Evolutionary conservation across 208 protist genomes (phyloP).

Genomic region (Leishmania martiniquensis): DNA sequence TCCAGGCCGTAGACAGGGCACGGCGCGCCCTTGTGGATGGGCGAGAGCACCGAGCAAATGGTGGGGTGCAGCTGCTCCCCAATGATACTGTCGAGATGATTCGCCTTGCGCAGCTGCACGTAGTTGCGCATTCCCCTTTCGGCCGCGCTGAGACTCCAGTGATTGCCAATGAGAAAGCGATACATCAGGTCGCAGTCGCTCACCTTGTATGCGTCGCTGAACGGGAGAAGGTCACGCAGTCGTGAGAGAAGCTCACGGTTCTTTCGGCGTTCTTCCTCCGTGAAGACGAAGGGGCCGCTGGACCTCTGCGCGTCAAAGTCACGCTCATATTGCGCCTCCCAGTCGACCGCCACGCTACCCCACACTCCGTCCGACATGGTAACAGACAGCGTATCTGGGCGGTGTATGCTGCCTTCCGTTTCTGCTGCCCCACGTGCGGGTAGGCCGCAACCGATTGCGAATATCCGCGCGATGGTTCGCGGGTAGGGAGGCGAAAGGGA

Average conservation of each 20-base stretch:
- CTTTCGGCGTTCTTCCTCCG: constrained; percentile 54
- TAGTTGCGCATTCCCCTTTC: constrained; percentile 54
- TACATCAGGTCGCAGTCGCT: constrained; percentile 87
- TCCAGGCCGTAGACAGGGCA: constrained; percentile 64
- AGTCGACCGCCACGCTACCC: neutral
- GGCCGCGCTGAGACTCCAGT: constrained; percentile 52
- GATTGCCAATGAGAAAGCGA: constrained; percentile 75
- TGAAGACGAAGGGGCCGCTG: constrained; percentile 54
- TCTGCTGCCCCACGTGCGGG: neutral
- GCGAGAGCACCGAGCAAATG: constrained; percentile 39
- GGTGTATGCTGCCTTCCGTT: neutral
- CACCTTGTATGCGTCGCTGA: constrained; percentile 66
- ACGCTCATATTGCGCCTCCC: constrained; percentile 48
- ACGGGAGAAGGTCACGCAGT: constrained; percentile 59
- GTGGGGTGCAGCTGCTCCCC: constrained; percentile 41
- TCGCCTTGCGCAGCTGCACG: constrained; percentile 40
- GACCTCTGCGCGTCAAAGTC: constrained; percentile 38
- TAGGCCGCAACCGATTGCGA: neutral
- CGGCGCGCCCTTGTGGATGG: constrained; percentile 18
- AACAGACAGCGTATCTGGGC: neutral
- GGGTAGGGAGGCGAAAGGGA: neutral
- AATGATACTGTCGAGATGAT: constrained; percentile 59
- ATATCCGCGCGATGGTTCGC: neutral
- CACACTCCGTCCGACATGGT: neutral
- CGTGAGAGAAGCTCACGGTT: constrained; percentile 50